Evolutionary conservation across 176 grass and related monocot species (phyloP).

Genomic region (Eragrostis nindensis): DNA sequence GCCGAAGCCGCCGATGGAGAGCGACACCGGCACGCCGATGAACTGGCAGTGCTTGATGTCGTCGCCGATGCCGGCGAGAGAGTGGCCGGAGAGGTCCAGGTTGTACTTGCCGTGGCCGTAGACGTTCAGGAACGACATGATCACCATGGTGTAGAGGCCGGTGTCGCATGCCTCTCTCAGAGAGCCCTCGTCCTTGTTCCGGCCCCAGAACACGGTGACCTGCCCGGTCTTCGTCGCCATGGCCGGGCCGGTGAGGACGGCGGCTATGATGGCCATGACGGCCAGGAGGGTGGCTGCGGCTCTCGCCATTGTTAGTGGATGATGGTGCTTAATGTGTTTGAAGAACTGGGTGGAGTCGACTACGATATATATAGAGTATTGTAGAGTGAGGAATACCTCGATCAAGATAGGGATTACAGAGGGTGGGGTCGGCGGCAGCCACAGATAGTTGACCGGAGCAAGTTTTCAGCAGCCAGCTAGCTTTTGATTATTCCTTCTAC

Average conservation of each 20-base stretch:
- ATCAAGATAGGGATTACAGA: not conserved
- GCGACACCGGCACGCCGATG: not conserved
- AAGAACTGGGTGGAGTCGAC: not conserved
- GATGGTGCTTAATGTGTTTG: not conserved
- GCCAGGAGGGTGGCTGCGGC: not conserved
- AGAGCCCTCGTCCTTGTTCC: constrained; percentile 27
- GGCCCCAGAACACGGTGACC: constrained; percentile 40
- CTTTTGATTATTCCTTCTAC: not conserved
- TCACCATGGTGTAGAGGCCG: constrained; percentile 26
- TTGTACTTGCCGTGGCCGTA: constrained; percentile 2
- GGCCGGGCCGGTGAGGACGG: not conserved
- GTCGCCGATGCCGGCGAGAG: constrained; percentile 1
- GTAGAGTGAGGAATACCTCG: not conserved
- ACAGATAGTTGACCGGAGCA: not conserved
- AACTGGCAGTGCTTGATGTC: constrained; percentile 42
- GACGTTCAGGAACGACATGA: constrained; percentile 31
- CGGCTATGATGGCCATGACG: not conserved
- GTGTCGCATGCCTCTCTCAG: constrained; percentile 25
- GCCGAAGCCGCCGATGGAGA: constrained; percentile 39
- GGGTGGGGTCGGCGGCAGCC: not conserved
- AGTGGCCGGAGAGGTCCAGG: constrained; percentile 29
- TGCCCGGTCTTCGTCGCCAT: constrained; percentile 24
- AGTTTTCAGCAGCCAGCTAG: not conserved
- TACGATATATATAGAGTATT: not conserved
- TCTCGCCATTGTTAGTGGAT: not conserved